Conservation (phyloP, 495 filamentous ascomycete genomes). For the Parathielavia appendiculata region DNA sequence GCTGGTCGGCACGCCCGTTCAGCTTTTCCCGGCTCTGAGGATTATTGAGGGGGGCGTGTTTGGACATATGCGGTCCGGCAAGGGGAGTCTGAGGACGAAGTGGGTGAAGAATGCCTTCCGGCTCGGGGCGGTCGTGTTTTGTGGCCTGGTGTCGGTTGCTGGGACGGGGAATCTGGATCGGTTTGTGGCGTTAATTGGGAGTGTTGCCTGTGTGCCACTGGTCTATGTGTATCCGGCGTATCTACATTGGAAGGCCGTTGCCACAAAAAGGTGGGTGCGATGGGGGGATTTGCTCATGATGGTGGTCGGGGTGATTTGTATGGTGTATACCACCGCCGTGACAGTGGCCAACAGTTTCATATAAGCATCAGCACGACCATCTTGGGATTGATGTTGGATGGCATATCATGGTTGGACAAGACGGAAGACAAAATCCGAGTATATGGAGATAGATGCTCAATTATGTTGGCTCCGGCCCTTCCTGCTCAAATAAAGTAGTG, state of each 20-base stretch:
- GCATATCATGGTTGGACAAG: too few species aligned
- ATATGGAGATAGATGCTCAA: too few species aligned
- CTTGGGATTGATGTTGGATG: too few species aligned
- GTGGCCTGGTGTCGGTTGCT: constrained; percentile 46
- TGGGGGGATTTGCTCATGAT: constrained; percentile 51
- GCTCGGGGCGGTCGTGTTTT: constrained; percentile 42
- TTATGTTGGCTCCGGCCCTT: too few species aligned
- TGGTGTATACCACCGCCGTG: constrained; percentile 58
- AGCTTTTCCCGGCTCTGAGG: constrained; percentile 58
- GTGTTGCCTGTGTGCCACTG: constrained; percentile 68
- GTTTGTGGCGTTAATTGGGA: constrained; percentile 60
- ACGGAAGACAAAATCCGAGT: too few species aligned
- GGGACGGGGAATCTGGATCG: constrained; percentile 58
- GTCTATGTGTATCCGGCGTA: constrained; percentile 89
- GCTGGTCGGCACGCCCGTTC: constrained; percentile 56
- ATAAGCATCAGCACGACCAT: background rate
- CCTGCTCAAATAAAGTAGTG: too few species aligned
- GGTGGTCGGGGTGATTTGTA: constrained; percentile 50
- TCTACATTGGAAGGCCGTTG: constrained; percentile 56
- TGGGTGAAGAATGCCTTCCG: constrained; percentile 64
- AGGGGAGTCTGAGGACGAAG: constrained; percentile 48
- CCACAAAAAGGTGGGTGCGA: constrained; percentile 43
- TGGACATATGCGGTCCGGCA: constrained; percentile 50
- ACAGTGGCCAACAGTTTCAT: constrained; percentile 46
- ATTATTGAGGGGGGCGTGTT: constrained; percentile 56